Percentiles rank a stretch among this genome's conserved stretches.
Conservation (phyloP, 1,284 basidiomycete genomes). For the Fomitopsis betulina region DNA sequence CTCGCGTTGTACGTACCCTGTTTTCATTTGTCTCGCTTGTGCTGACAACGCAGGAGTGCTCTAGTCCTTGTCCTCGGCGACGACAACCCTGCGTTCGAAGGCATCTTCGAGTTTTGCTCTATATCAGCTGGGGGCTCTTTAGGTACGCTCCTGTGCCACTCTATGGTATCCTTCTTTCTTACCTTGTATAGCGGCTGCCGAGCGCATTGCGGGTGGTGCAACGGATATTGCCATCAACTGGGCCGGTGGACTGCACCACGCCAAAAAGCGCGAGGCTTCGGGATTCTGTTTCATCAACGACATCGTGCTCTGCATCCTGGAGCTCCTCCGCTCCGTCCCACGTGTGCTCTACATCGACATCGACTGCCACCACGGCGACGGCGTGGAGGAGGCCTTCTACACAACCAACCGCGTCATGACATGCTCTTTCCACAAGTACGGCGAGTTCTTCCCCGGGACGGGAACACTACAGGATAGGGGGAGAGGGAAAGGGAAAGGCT, state of each 20-base stretch:
- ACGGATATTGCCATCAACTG: slow-evolving; percentile 96
- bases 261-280: slow-evolving; percentile 94
- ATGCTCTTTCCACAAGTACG: slow-evolving; percentile 93
- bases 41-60: slow-evolving; percentile 7
- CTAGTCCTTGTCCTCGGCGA: slow-evolving; percentile 80
- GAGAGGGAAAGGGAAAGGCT: slow-evolving; percentile 83
- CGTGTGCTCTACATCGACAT: slow-evolving; percentile 98
- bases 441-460: slow-evolving; percentile 96
- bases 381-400: slow-evolving; percentile 98
- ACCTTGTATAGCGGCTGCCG: slow-evolving; percentile 67
- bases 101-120: slow-evolving; percentile 95
- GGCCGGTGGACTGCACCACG: slow-evolving; percentile 97
- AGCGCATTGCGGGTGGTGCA: slow-evolving; percentile 75
- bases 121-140: slow-evolving; percentile 96
- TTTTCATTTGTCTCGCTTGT: neutral
- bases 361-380: slow-evolving; percentile 97
- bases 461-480: slow-evolving; percentile 86
- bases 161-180: neutral
- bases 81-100: slow-evolving; percentile 96
- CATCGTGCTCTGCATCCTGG: slow-evolving; percentile 88
- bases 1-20: slow-evolving; percentile 65
- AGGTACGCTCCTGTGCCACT: slow-evolving; percentile 35
- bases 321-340: slow-evolving; percentile 76
- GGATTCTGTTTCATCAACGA: slow-evolving; percentile 99
- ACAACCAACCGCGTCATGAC: slow-evolving; percentile 98